These are phyloP conservation scores for Hydnomerulius pinastri DNA, from an alignment of 768 basidiomycete species.

Conservation along the genomic window DNA sequence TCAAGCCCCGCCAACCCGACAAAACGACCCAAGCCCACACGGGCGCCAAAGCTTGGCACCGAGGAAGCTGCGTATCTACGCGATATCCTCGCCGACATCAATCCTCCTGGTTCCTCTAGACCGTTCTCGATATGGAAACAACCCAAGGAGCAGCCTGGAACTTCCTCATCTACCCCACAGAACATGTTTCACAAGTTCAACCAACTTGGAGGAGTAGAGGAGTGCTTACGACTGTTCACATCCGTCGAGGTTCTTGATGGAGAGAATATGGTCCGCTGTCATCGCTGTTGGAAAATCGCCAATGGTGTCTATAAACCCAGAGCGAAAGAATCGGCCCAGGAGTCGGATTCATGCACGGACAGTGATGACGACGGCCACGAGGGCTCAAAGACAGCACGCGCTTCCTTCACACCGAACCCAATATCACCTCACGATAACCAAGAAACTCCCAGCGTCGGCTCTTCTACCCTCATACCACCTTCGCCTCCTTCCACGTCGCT, in stretches of 20 bases:
- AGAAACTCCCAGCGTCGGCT: not conserved
- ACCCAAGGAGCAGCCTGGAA: conserved; percentile 27
- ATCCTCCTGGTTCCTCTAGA: conserved; percentile 40
- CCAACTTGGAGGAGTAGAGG: conserved; percentile 61
- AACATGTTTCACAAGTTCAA: conserved; percentile 31
- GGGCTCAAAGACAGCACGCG: conserved; percentile 23
- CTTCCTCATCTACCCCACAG: conserved; percentile 19
- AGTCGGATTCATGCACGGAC: conserved; percentile 33
- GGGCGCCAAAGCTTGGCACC: conserved; percentile 53
- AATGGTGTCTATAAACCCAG: conserved; percentile 57
- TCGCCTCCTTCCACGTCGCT: conserved; percentile 43
- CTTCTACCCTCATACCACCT: conserved; percentile 13
- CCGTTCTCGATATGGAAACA: conserved; percentile 55
- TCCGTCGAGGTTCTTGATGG: conserved; percentile 92
- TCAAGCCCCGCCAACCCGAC: conserved; percentile 33
- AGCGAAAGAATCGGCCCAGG: conserved; percentile 18
- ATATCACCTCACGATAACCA: conserved; percentile 33
- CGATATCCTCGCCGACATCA: conserved; percentile 65
- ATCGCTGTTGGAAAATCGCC: conserved; percentile 91
- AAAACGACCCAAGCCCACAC: conserved; percentile 42
- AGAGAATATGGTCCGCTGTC: conserved; percentile 93
- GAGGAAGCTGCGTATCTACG: conserved; percentile 70
- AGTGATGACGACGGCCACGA: conserved; percentile 34
- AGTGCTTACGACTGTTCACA: conserved; percentile 86
- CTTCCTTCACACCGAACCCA: conserved; percentile 10